Conservation (phyloP, 2,329 filamentous ascomycete species). For the Ceratocystiopsis sp. region DNA sequence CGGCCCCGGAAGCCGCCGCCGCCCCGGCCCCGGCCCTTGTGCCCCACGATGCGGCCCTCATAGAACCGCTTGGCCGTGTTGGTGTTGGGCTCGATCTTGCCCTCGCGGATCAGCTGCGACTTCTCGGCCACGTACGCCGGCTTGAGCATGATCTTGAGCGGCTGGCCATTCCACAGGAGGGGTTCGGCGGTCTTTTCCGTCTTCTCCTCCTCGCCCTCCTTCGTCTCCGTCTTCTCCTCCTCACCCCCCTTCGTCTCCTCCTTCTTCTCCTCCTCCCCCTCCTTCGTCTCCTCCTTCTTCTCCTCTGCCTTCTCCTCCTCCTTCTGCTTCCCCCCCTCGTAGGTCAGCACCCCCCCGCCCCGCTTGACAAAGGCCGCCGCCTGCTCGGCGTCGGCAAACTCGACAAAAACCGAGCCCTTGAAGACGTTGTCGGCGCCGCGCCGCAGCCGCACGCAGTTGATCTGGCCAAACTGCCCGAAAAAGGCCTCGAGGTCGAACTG, state of each 20-base stretch:
- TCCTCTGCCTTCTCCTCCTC: no score
- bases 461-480: slow-evolving; percentile 58
- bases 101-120: slow-evolving; percentile 51
- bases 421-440: slow-evolving; percentile 56
- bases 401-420: slow-evolving; percentile 94
- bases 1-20: slow-evolving; percentile 21
- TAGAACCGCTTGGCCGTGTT: slow-evolving; percentile 26
- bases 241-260: no score
- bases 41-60: slow-evolving; percentile 25
- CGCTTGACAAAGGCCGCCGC: slow-evolving; percentile 55
- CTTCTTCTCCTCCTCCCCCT: no score
- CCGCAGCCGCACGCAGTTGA: slow-evolving; percentile 74
- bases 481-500: slow-evolving; percentile 92
- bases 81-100: slow-evolving; percentile 45
- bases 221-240: no score
- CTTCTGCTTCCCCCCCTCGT: no score
- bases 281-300: no score
- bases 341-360: no score
- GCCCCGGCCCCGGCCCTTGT: slow-evolving; percentile 22
- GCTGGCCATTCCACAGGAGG: slow-evolving; percentile 68
- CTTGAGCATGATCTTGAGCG: slow-evolving; percentile 76
- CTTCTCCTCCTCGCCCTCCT: no score
- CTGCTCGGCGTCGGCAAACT: slow-evolving; percentile 66
- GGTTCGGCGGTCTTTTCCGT: slow-evolving; percentile 37
- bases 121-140: slow-evolving; percentile 71